Percentiles rank a stretch among this genome's conserved stretches.
Evolutionary conservation across 495 filamentous ascomycete genomes (phyloP).

Genomic region (Trichoderma erinaceum): DNA sequence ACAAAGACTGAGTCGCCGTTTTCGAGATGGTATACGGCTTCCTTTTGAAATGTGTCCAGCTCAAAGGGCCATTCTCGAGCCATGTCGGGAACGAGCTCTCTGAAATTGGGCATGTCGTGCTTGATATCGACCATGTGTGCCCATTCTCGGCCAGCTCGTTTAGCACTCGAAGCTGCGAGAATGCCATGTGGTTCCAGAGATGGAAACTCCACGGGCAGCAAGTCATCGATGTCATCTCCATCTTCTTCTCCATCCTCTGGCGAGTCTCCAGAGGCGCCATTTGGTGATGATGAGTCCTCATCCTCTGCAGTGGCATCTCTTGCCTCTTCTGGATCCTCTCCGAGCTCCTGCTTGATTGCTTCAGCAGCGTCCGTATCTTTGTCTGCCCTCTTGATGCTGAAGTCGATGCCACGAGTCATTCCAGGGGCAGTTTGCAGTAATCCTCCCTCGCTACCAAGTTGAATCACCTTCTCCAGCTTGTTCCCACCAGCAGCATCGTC

Average conservation of each 20-base stretch:
- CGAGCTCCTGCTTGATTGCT: slow-evolving; percentile 68
- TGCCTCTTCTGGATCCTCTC: slow-evolving; percentile 58
- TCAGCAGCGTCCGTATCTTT: slow-evolving; percentile 51
- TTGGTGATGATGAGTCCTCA: slow-evolving; percentile 27
- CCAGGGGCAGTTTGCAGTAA: slow-evolving; percentile 80
- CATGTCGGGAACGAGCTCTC: slow-evolving; percentile 91
- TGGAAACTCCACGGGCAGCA: slow-evolving; percentile 91
- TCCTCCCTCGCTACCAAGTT: slow-evolving; percentile 68
- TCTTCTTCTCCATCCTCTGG: slow-evolving; percentile 30
- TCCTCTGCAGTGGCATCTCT: slow-evolving; percentile 35
- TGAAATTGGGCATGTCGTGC: slow-evolving; percentile 82
- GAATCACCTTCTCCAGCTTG: slow-evolving; percentile 72
- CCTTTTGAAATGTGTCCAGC: slow-evolving; percentile 96
- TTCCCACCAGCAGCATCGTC: slow-evolving; percentile 35
- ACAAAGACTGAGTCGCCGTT: slow-evolving; percentile 97
- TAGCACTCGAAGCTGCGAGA: slow-evolving; percentile 64
- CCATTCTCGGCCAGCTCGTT: slow-evolving; percentile 79
- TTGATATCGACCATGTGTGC: slow-evolving; percentile 97
- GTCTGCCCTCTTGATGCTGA: slow-evolving; percentile 53
- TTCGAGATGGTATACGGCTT: slow-evolving; percentile 95
- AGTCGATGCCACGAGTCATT: slow-evolving; percentile 69
- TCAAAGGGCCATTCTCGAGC: slow-evolving; percentile 95
- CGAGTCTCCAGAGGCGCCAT: slow-evolving; percentile 33
- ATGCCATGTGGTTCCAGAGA: slow-evolving; percentile 77
- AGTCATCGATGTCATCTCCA: slow-evolving; percentile 78